Conservation (phyloP, 495 filamentous ascomycete genomes). For the Podospora sp. region DNA sequence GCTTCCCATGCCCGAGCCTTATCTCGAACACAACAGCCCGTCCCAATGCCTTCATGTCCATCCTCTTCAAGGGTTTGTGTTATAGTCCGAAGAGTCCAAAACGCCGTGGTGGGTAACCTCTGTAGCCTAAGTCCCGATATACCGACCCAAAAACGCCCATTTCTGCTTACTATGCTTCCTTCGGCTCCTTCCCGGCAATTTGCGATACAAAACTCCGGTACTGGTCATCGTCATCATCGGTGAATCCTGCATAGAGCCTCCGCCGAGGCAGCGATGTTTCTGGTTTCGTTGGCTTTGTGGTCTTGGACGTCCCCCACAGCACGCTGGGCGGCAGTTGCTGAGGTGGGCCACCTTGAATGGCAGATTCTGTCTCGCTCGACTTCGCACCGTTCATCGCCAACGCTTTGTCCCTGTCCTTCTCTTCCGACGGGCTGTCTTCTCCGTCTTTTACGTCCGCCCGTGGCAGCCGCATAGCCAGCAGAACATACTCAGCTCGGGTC, state of each 20-base stretch:
- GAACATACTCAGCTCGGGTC: constrained; percentile 68
- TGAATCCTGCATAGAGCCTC: constrained; percentile 22
- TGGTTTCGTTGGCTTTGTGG: constrained; percentile 30
- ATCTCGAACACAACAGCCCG: not conserved
- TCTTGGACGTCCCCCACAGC: constrained; percentile 46
- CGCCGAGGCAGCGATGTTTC: constrained; percentile 36
- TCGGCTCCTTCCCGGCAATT: constrained; percentile 37
- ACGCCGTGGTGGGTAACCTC: not conserved
- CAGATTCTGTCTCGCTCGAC: constrained; percentile 4
- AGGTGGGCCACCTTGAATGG: not conserved
- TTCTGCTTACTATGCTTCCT: constrained; percentile 21
- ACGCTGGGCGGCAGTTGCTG: constrained; percentile 35
- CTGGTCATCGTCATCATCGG: constrained; percentile 45
- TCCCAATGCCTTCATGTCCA: not conserved
- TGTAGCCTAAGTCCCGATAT: not conserved
- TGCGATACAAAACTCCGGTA: constrained; percentile 51
- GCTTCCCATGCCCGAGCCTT: not conserved
- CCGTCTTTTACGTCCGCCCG: constrained; percentile 42
- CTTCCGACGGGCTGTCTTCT: constrained; percentile 21
- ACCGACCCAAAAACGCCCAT: too few species aligned
- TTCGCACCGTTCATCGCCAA: constrained; percentile 10
- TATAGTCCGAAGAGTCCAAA: not conserved
- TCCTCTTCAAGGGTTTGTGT: not conserved
- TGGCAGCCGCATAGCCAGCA: constrained; percentile 67
- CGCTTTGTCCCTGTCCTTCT: constrained; percentile 28